These are phyloP conservation scores for Candida alai DNA, from an alignment of 805 yeast species.

Conservation along the genomic window DNA sequence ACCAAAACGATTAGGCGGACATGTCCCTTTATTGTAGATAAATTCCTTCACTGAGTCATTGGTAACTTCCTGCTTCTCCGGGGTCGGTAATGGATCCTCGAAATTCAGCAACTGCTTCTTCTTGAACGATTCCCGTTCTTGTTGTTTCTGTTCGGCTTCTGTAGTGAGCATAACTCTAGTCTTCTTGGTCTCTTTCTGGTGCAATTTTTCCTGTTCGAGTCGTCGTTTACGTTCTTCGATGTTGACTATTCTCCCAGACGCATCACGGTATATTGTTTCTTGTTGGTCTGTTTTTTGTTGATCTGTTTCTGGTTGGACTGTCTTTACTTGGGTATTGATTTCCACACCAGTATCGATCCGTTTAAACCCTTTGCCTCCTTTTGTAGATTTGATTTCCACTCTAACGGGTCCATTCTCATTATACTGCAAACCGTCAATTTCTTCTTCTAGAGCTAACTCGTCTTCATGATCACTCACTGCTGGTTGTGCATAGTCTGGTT, in stretches of 20 bases:
- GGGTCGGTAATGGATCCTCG: slow-evolving; percentile 61
- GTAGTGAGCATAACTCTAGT: too few species aligned
- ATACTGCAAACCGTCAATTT: slow-evolving; percentile 7
- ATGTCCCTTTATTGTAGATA: slow-evolving; percentile 46
- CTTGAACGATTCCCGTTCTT: slow-evolving; percentile 23
- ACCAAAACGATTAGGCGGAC: slow-evolving; percentile 68
- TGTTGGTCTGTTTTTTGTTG: not conserved
- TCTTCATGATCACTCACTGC: slow-evolving; percentile 9
- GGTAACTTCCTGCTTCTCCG: slow-evolving; percentile 9
- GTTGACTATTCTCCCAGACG: slow-evolving; percentile 52
- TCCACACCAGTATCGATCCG: slow-evolving; percentile 33
- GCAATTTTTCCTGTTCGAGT: slow-evolving; percentile 15
- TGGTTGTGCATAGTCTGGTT: slow-evolving; percentile 9
- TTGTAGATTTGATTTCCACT: slow-evolving; percentile 15
- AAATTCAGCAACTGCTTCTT: slow-evolving; percentile 21
- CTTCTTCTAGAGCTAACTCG: slow-evolving; percentile 6
- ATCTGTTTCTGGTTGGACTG: too few species aligned
- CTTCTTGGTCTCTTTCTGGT: slow-evolving; percentile 33
- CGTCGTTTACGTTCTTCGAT: slow-evolving; percentile 24
- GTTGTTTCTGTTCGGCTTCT: too few species aligned
- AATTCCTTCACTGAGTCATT: slow-evolving; percentile 14
- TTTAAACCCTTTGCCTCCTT: slow-evolving; percentile 29
- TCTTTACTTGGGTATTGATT: too few species aligned
- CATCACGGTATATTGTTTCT: slow-evolving; percentile 57
- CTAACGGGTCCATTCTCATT: slow-evolving; percentile 22